phyloP scores from a whole-genome alignment of 164 flowering plant species.

The Stephania yunnanensis region DNA sequence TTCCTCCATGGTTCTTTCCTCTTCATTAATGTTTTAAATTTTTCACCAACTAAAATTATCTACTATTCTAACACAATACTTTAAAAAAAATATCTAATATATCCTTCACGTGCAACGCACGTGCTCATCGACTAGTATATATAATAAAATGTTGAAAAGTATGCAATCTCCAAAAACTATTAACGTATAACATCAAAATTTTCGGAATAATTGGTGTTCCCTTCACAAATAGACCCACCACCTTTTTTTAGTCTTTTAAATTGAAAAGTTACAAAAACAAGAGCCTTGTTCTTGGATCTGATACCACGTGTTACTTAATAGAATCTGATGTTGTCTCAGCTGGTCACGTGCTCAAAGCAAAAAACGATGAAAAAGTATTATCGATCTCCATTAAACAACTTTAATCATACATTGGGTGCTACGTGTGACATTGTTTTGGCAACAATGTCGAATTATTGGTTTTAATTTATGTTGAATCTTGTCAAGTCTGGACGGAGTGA shows the following conservation, averaged over 20 bases:
- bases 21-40: too few relatives aligned
- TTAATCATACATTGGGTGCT: neutral
- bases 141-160: too few relatives aligned
- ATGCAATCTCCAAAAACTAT: too few relatives aligned
- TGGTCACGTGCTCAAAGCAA: neutral
- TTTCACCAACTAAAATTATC: too few relatives aligned
- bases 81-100: too few relatives aligned
- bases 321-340: neutral
- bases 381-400: neutral
- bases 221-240: neutral
- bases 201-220: neutral
- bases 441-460: neutral
- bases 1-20: too few relatives aligned
- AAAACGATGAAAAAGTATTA: neutral
- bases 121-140: too few relatives aligned
- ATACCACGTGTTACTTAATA: neutral
- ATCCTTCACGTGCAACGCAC: too few relatives aligned
- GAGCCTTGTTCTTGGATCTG: neutral
- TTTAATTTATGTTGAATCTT: neutral
- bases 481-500: too few relatives aligned
- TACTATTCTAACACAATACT: too few relatives aligned
- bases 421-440: neutral
- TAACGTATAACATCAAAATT: neutral
- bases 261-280: neutral
- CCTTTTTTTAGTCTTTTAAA: neutral